phyloP scores from a whole-genome alignment of 805 yeast genomes.

The Sugiyamaella qingdaonensis region DNA sequence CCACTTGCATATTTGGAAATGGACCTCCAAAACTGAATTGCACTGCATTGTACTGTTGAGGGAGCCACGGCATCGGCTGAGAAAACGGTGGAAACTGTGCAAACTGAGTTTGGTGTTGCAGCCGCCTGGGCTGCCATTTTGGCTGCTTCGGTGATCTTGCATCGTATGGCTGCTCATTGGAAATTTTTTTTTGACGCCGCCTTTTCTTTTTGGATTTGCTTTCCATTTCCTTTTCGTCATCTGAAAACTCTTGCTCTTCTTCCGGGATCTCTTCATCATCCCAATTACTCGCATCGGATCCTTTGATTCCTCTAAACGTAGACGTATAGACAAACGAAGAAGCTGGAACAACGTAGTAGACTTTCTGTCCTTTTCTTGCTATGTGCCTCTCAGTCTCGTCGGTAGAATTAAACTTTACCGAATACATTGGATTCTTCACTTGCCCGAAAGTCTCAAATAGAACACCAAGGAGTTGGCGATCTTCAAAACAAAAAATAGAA shows the following conservation, averaged over 20 bases:
- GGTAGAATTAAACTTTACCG: conserved; percentile 58
- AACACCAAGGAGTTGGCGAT: conserved; percentile 66
- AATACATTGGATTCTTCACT: conserved; percentile 72
- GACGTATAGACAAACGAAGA: conserved; percentile 78
- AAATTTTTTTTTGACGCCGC: conserved; percentile 42
- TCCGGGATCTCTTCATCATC: conserved; percentile 92
- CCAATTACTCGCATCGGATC: conserved; percentile 92
- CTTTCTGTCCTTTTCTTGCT: conserved; percentile 50
- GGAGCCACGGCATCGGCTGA: conserved; percentile 16
- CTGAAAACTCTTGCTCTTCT: conserved; percentile 92
- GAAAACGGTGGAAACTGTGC: conserved; percentile 1
- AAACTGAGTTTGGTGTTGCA: conserved; percentile 3
- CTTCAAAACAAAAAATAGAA: conserved; percentile 73
- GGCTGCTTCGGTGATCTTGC: conserved; percentile 4
- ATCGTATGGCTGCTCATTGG: conserved; percentile 5
- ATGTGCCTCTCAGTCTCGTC: conserved; percentile 48
- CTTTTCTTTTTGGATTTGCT: conserved; percentile 62
- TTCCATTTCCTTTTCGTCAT: conserved; percentile 83
- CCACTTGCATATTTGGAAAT: not conserved
- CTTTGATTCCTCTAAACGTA: conserved; percentile 62
- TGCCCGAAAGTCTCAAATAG: conserved; percentile 89
- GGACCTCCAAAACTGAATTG: conserved; percentile 11
- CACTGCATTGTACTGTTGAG: conserved; percentile 10
- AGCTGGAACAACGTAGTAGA: conserved; percentile 73
- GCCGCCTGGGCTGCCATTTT: not conserved